Conservation (phyloP, 805 yeast species). For the Teunomyces barrocoloradensis region DNA sequence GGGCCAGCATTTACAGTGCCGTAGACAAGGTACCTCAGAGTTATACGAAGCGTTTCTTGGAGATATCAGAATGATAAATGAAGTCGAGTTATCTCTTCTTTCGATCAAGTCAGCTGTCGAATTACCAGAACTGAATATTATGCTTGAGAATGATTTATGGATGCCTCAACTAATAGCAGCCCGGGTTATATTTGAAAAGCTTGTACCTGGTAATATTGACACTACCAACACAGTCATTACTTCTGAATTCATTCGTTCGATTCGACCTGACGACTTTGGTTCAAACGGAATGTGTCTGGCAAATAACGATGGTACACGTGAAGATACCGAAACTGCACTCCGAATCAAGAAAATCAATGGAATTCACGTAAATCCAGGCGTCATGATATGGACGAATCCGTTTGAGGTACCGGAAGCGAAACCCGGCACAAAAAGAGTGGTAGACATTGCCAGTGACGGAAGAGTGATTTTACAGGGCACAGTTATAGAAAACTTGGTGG, state of each 20-base stretch:
- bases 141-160: constrained; percentile 32
- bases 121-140: constrained; percentile 10
- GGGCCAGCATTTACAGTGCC: constrained; percentile 29
- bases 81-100: constrained; percentile 22
- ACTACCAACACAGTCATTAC: constrained; percentile 31
- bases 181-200: constrained; percentile 46
- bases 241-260: constrained; percentile 17
- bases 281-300: not conserved
- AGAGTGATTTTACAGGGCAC: constrained; percentile 25
- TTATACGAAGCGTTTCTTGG: constrained; percentile 31
- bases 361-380: constrained; percentile 17
- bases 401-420: constrained; percentile 12
- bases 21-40: constrained; percentile 23
- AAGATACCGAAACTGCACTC: constrained; percentile 15
- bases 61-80: constrained; percentile 19
- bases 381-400: constrained; percentile 30
- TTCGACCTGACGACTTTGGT: constrained; percentile 8
- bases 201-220: constrained; percentile 42
- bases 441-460: constrained; percentile 19
- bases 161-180: constrained; percentile 41
- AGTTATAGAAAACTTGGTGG: constrained; percentile 31
- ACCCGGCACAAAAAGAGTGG: constrained; percentile 1
- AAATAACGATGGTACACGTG: not conserved
- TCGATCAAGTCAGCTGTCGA: constrained; percentile 1
- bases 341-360: constrained; percentile 36